Percentiles rank a stretch among this genome's conserved stretches.
phyloP scores from a whole-genome alignment of 306 rosid genomes.

The Quercus dentata region DNA sequence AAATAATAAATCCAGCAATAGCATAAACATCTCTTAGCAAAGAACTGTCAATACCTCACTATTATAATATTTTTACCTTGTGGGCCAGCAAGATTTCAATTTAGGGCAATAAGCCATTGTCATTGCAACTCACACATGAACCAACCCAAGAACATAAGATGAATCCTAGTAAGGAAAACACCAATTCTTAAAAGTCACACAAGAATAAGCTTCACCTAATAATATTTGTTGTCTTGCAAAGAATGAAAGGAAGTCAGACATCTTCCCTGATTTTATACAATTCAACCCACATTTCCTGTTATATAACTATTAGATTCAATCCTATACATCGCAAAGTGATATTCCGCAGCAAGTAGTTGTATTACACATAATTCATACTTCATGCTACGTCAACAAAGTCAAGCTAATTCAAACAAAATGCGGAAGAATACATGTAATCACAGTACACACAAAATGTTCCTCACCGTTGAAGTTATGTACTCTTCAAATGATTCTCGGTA shows the following conservation, averaged over 20 bases:
- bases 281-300: neutral
- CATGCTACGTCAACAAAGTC: neutral
- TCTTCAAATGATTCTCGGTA: slow-evolving; percentile 59
- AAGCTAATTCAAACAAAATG: neutral
- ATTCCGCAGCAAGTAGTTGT: neutral
- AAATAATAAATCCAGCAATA: neutral
- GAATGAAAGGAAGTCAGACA: neutral
- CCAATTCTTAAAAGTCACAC: neutral
- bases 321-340: neutral
- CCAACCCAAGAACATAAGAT: too few relatives aligned
- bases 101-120: neutral
- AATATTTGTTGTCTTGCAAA: neutral
- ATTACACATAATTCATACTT: neutral
- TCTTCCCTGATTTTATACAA: neutral
- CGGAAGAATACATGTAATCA: neutral
- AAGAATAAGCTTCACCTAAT: neutral
- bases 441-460: slow-evolving; percentile 6
- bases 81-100: neutral
- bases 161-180: neutral
- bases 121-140: too few relatives aligned
- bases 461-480: slow-evolving; percentile 56
- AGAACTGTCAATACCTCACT: neutral
- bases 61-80: neutral
- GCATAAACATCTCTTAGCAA: neutral
- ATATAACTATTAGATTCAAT: neutral